Evolutionary conservation across 2,329 filamentous ascomycete species (phyloP).

Genomic region (Stemphylium vesicarium): DNA sequence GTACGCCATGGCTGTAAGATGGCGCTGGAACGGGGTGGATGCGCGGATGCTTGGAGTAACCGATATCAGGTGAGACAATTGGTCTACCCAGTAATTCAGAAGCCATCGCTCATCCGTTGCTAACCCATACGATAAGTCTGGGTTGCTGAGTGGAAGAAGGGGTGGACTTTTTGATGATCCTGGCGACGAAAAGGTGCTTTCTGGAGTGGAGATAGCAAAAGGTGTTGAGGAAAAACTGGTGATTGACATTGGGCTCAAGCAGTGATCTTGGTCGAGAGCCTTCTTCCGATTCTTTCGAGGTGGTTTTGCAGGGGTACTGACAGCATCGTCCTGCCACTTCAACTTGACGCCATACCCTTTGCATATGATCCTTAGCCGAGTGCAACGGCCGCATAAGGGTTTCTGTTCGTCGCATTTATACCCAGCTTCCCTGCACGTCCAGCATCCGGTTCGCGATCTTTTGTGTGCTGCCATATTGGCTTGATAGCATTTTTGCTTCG

Average conservation of each 20-base stretch:
- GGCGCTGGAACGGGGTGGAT: constrained; percentile 33
- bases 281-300: constrained; percentile 24
- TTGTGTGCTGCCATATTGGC: constrained; percentile 31
- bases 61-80: constrained; percentile 35
- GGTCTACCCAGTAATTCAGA: constrained; percentile 37
- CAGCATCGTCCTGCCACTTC: constrained; percentile 35
- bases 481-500: constrained; percentile 10
- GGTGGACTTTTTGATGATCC: constrained; percentile 13
- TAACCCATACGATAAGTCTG: constrained; percentile 18
- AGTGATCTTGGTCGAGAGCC: constrained; percentile 2
- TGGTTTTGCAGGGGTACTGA: constrained; percentile 18
- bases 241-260: constrained; percentile 22
- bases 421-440: constrained; percentile 42
- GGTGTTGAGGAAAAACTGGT: constrained; percentile 23
- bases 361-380: constrained; percentile 36
- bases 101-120: constrained; percentile 30
- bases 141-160: constrained; percentile 8
- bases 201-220: constrained; percentile 3
- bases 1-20: constrained; percentile 38
- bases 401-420: constrained; percentile 45
- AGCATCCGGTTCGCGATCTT: constrained; percentile 40
- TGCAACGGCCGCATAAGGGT: constrained; percentile 36
- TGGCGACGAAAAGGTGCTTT: constrained; percentile 11
- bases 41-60: constrained; percentile 28
- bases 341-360: constrained; percentile 40